These are phyloP conservation scores for Hirsutella thompsonii DNA, from an alignment of 2,329 filamentous ascomycete species.

Conservation along the genomic window DNA sequence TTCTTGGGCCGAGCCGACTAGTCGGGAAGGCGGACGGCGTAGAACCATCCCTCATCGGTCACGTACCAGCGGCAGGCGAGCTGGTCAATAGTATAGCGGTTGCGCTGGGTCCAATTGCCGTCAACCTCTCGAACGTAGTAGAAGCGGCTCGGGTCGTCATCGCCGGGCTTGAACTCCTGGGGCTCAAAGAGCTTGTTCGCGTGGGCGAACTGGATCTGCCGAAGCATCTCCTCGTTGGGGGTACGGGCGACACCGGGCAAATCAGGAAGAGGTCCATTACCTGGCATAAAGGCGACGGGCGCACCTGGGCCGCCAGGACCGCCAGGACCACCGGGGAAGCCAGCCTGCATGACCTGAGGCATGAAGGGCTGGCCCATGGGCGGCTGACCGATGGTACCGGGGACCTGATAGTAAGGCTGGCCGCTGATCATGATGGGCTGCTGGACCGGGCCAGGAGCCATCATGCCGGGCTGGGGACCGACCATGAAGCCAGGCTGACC, in stretches of 20 bases:
- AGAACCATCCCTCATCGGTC: constrained; percentile 44
- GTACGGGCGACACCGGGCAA: constrained; percentile 40
- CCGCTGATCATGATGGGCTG: constrained; percentile 20
- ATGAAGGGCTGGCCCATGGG: constrained; percentile 11
- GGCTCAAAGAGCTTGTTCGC: constrained; percentile 38
- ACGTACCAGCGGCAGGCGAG: constrained; percentile 48
- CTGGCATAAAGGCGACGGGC: constrained; percentile 23
- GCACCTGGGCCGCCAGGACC: background rate
- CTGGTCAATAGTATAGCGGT: constrained; percentile 46
- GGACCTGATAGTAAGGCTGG: constrained; percentile 11
- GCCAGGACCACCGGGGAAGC: background rate
- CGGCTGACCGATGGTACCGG: constrained; percentile 12
- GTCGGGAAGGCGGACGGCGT: constrained; percentile 40
- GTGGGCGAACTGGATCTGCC: constrained; percentile 35
- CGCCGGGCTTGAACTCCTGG: constrained; percentile 50
- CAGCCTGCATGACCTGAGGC: constrained; percentile 10
- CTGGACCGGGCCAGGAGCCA: constrained; percentile 14
- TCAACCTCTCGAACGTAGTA: constrained; percentile 51
- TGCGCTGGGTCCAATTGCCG: constrained; percentile 45
- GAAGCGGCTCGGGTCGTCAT: constrained; percentile 45
- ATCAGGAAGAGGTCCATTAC: constrained; percentile 29
- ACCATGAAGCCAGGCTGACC: constrained; percentile 18
- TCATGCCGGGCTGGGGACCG: constrained; percentile 19
- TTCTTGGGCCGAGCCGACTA: constrained; percentile 5
- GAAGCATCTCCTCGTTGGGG: constrained; percentile 29